Percentiles rank a stretch among this genome's conserved stretches.
These are phyloP conservation scores for Magnolia kwangsiensis DNA, from an alignment of 164 flowering plant species.

Conservation along the genomic window DNA sequence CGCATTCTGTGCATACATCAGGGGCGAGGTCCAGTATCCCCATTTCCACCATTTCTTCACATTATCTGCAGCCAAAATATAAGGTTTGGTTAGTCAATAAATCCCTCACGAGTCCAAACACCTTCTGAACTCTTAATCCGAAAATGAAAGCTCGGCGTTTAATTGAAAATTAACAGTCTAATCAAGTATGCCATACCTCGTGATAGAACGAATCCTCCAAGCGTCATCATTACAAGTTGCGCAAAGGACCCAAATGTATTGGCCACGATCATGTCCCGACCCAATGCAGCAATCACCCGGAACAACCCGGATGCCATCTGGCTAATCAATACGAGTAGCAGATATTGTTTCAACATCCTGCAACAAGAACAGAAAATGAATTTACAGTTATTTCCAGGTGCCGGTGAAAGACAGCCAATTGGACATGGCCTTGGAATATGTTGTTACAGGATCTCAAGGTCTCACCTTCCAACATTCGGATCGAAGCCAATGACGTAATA, in stretches of 20 bases:
- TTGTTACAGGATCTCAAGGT: constrained; percentile 20
- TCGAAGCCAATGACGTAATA: constrained; percentile 46
- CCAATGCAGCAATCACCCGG: constrained; percentile 31
- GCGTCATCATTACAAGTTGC: constrained; percentile 19
- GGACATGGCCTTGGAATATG: constrained; percentile 4
- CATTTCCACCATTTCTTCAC: constrained; percentile 64
- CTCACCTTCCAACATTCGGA: constrained; percentile 35
- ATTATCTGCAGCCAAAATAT: constrained; percentile 14
- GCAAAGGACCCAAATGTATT: constrained; percentile 36
- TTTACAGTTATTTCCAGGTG: not conserved
- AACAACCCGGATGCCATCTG: constrained; percentile 44
- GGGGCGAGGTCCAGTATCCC: constrained; percentile 63
- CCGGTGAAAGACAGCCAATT: no score
- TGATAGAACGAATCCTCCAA: constrained; percentile 42
- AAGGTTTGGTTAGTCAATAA: not conserved
- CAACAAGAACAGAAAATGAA: not conserved
- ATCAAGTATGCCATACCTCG: constrained; percentile 31
- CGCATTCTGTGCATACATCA: constrained; percentile 58
- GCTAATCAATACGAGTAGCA: constrained; percentile 24
- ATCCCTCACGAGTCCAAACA: not conserved
- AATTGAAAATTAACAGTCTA: not conserved
- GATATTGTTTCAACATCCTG: constrained; percentile 42
- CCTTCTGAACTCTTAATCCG: not conserved
- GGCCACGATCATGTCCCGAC: constrained; percentile 34
- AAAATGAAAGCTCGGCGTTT: not conserved